These are phyloP conservation scores for Oldenlandia corymbosa DNA, from an alignment of 257 asterid genomes.

Conservation along the genomic window DNA sequence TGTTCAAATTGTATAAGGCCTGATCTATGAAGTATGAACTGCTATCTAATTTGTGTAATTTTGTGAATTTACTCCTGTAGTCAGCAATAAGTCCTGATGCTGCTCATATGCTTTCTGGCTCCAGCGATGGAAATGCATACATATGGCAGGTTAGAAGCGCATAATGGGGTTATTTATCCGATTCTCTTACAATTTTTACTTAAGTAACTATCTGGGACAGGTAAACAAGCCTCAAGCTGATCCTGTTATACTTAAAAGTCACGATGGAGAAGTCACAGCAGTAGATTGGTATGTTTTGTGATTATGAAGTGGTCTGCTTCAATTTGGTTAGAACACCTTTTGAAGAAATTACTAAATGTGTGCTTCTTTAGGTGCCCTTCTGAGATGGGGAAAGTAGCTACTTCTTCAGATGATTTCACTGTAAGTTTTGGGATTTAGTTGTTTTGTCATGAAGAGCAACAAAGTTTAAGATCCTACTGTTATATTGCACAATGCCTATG, in stretches of 20 bases:
- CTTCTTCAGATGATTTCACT: constrained; percentile 91
- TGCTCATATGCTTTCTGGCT: constrained; percentile 88
- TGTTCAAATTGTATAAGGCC: too few species aligned
- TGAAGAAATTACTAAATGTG: constrained; percentile 11
- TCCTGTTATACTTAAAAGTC: constrained; percentile 68
- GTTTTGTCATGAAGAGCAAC: too few species aligned
- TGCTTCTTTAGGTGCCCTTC: constrained; percentile 63
- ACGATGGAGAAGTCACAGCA: constrained; percentile 88
- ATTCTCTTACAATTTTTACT: constrained; percentile 1
- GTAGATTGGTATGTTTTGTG: constrained; percentile 68
- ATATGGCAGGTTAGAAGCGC: constrained; percentile 64
- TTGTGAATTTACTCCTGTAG: constrained; percentile 38
- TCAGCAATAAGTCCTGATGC: constrained; percentile 87
- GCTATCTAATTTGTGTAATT: not conserved
- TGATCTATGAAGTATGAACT: too few species aligned
- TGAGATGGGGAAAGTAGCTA: constrained; percentile 83
- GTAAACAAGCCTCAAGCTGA: constrained; percentile 61
- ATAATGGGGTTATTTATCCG: not conserved
- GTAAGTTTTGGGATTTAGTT: constrained; percentile 44
- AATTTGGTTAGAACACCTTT: not conserved
- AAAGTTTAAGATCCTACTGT: not conserved
- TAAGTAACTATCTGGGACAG: constrained; percentile 29
- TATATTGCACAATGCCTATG: not conserved
- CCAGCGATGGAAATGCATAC: constrained; percentile 93
- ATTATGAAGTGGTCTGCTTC: not conserved